Base-by-base conservation (phyloP, 2,329 filamentous ascomycete species). In the Colletotrichum euphorbiae region DNA sequence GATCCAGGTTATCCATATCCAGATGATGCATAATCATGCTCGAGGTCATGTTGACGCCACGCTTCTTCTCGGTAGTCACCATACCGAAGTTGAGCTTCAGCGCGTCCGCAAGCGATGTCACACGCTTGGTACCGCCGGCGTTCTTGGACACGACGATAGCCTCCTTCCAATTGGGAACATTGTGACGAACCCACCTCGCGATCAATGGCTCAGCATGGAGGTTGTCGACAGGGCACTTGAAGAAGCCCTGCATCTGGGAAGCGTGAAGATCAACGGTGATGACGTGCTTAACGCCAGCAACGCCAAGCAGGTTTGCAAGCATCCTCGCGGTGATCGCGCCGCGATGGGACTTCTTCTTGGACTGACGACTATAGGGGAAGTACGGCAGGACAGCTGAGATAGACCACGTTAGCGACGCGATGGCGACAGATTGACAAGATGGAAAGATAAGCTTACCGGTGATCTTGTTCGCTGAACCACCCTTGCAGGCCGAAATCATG, bases 191-290 rank as follows among this genome's bases (percentile, higher is more conserved):
- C 96, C 96, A 99, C 74, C 93, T 92, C 61, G 95, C 94, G 75
- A 99, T 93, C 71, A 98, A 87, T 15, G 96, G 95, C 79, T 99
- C 96, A 58, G 96, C 96, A 74, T 97, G 93, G 60, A 99, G 90
- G 77, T 99, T 98, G 80, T 99, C 96, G 69, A 99, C 95, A 0
- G 96, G 96, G 74, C 95, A 97, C 76, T 93, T 93, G 86, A 99
- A 99, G 83, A 99, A 99, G 67, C 96, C 96, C 82, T 99, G 96
- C 93, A 98, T 98, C 83, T 98, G 96, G n/a, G 92, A 94, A 60
- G 93, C 93, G 82, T 99, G 96, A 33, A 99, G 87, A 77, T 99
- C 96, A 76, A 99, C 92, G 15, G 96, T 99, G 75, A 99, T 94
- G 78, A 99, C 93, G 83, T 99, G 96, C 81, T 97, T 94, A 72